phyloP scores from a whole-genome alignment of 768 basidiomycete species.

The Auriscalpium vulgare region DNA sequence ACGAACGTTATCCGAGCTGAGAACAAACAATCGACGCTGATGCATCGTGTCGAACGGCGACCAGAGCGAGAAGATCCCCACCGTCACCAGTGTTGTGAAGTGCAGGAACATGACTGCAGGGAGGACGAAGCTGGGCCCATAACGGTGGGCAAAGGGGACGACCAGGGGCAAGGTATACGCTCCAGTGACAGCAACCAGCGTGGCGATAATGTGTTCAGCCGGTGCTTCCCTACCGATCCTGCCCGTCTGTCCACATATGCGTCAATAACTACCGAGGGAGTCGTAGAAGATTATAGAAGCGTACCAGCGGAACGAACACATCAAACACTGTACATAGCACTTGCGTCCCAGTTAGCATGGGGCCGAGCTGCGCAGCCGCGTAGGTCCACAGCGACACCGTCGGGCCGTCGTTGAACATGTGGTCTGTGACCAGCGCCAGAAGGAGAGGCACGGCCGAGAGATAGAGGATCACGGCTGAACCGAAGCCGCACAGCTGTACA shows the following conservation, averaged over 20 bases:
- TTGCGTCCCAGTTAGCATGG: constrained; percentile 50
- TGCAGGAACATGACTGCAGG: constrained; percentile 36
- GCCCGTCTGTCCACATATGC: constrained; percentile 50
- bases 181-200: constrained; percentile 53
- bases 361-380: constrained; percentile 47
- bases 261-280: neutral
- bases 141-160: constrained; percentile 70
- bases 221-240: constrained; percentile 78
- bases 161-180: constrained; percentile 51
- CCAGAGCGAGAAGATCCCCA: constrained; percentile 53
- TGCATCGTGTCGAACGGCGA: constrained; percentile 76
- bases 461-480: constrained; percentile 73
- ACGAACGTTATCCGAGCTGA: constrained; percentile 82
- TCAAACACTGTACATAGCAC: constrained; percentile 58
- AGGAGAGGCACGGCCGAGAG: constrained; percentile 52
- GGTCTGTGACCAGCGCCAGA: constrained; percentile 46
- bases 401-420: constrained; percentile 25
- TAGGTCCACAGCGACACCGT: constrained; percentile 56
- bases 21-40: constrained; percentile 77
- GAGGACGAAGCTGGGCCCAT: constrained; percentile 35
- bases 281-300: constrained; percentile 14
- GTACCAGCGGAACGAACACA: constrained; percentile 84
- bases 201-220: constrained; percentile 82
- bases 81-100: constrained; percentile 37
- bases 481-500: constrained; percentile 60